A percentile compares a stretch with the other conserved stretches of the same genome.
Evolutionary conservation across 352 stramenopile species (phyloP).

Genomic region (Globisporangium camurandrum): DNA sequence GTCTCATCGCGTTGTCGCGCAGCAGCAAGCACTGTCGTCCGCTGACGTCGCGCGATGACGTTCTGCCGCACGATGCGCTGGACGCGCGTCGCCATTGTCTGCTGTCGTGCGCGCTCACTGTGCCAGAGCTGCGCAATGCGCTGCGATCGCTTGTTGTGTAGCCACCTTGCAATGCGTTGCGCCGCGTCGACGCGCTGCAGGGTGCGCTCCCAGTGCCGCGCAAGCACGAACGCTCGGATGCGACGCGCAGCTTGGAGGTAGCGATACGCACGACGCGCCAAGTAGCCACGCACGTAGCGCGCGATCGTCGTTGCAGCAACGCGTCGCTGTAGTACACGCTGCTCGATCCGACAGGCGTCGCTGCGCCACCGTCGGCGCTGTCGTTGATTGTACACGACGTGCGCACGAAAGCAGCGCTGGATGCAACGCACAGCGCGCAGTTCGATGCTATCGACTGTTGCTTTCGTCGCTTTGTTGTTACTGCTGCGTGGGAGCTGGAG

Average conservation of each 20-base stretch:
- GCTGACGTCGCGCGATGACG: conserved; percentile 17
- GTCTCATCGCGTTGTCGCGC: conserved; percentile 22
- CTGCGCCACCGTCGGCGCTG: conserved; percentile 14
- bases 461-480: neutral
- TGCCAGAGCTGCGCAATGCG: conserved; percentile 27
- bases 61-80: conserved; percentile 21
- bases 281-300: conserved; percentile 19
- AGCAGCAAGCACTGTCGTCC: conserved; percentile 12
- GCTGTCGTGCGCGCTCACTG: conserved; percentile 19
- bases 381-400: conserved; percentile 12
- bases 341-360: conserved; percentile 25
- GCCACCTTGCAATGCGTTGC: conserved; percentile 27
- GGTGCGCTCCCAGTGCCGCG: conserved; percentile 28
- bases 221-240: conserved; percentile 19
- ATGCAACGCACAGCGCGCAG: conserved; percentile 9
- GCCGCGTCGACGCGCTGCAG: conserved; percentile 15
- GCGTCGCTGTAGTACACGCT: conserved; percentile 14
- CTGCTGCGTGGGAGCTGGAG: neutral
- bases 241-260: conserved; percentile 18
- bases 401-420: conserved; percentile 22
- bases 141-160: conserved; percentile 26
- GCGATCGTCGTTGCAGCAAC: conserved; percentile 31
- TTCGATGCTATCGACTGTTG: neutral
- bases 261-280: conserved; percentile 16
- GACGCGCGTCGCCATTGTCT: conserved; percentile 16